These are phyloP conservation scores for Torulaspora maleeae DNA, from an alignment of 805 yeast species.

Conservation along the genomic window DNA sequence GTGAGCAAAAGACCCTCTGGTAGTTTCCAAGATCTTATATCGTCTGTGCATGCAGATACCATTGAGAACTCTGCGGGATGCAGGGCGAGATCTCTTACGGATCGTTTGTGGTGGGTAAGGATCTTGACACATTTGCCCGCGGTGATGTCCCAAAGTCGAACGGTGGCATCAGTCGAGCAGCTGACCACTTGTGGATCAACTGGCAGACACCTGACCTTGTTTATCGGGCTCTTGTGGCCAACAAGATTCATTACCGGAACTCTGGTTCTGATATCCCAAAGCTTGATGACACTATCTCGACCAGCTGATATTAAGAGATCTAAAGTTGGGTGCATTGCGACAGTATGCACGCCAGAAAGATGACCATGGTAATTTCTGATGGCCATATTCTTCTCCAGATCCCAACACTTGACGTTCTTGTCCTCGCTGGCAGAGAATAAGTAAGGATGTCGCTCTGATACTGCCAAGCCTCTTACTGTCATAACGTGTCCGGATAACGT, in stretches of 20 bases:
- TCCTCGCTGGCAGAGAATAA: conserved; percentile 92
- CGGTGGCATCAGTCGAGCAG: conserved; percentile 78
- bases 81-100: conserved; percentile 66
- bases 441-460: conserved; percentile 77
- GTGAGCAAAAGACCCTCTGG: conserved; percentile 74
- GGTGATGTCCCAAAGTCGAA: conserved; percentile 81
- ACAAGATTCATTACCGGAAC: conserved; percentile 67
- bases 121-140: conserved; percentile 69
- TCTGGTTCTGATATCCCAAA: conserved; percentile 91
- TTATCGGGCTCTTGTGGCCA: conserved; percentile 78
- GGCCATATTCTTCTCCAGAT: conserved; percentile 76
- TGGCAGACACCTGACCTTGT: conserved; percentile 59
- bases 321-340: conserved; percentile 82
- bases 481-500: conserved; percentile 87
- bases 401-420: conserved; percentile 93
- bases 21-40: conserved; percentile 75
- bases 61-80: conserved; percentile 71
- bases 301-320: conserved; percentile 84
- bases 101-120: conserved; percentile 78
- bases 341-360: conserved; percentile 77
- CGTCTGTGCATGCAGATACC: conserved; percentile 76
- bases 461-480: conserved; percentile 74
- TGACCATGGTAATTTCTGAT: conserved; percentile 93
- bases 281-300: conserved; percentile 75
- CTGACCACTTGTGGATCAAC: conserved; percentile 84